Evolutionary conservation across 768 basidiomycete genomes (phyloP).

Genomic region (Lentinula guzmanii): DNA sequence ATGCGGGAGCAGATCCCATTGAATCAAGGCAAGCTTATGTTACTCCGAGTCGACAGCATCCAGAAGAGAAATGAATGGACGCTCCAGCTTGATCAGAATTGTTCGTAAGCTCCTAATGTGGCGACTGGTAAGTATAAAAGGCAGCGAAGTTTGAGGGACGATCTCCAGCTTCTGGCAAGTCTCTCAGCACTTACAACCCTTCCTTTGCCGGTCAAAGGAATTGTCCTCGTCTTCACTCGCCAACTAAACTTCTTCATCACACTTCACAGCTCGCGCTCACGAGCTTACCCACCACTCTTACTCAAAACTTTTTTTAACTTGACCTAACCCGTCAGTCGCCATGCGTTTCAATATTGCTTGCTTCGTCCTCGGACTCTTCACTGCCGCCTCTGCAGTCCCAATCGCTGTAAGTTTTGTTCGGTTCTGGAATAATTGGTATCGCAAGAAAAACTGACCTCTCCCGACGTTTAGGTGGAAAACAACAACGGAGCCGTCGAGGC

Average conservation of each 20-base stretch:
- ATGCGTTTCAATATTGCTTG: slow-evolving; percentile 1
- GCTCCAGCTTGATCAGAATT: too few species aligned
- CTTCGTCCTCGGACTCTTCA: not conserved
- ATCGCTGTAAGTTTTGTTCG: not conserved
- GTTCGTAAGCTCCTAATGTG: too few species aligned
- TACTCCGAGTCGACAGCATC: not conserved
- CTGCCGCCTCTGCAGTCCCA: not conserved
- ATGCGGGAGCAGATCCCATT: not conserved
- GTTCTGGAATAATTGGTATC: too few species aligned
- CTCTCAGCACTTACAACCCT: not conserved
- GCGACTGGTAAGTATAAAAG: not conserved
- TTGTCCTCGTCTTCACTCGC: not conserved
- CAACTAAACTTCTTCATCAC: not conserved
- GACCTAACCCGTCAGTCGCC: not conserved
- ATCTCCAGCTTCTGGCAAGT: not conserved
- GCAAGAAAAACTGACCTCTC: not conserved
- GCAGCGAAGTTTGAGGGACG: not conserved
- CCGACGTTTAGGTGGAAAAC: not conserved
- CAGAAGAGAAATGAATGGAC: not conserved
- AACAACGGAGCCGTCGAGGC: not conserved
- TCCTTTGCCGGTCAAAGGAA: not conserved
- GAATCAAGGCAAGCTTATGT: not conserved
- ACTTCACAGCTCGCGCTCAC: not conserved
- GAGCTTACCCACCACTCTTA: not conserved
- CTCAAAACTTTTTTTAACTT: not conserved